Percentiles rank a stretch among this genome's conserved stretches.
These are phyloP conservation scores for Penicillium goetzii DNA, from an alignment of 495 filamentous ascomycete species.

Conservation along the genomic window DNA sequence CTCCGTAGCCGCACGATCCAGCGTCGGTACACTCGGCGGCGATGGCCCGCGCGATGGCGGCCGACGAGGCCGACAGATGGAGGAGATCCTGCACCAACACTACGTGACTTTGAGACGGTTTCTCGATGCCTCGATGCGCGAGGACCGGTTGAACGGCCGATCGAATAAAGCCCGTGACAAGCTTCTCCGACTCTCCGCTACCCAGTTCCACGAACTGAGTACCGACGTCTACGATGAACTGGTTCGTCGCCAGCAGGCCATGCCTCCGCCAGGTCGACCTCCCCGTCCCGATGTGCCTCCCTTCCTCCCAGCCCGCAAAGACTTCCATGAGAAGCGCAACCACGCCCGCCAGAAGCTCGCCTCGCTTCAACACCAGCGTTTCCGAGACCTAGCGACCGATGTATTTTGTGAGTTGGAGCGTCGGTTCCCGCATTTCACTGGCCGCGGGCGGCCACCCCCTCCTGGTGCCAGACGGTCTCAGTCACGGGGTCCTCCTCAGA, in stretches of 20 bases:
- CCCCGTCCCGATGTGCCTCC: conserved; percentile 62
- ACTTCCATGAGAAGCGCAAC: conserved; percentile 96
- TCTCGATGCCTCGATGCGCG: conserved; percentile 65
- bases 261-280: conserved; percentile 56
- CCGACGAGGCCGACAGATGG: conserved; percentile 59
- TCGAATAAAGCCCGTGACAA: conserved; percentile 93
- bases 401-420: conserved; percentile 94
- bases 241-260: conserved; percentile 75
- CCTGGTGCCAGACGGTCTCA: conserved; percentile 46
- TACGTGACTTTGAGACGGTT: conserved; percentile 80
- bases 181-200: conserved; percentile 80
- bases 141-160: conserved; percentile 72
- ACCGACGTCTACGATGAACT: conserved; percentile 98
- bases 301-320: conserved; percentile 77
- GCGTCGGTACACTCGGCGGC: conserved; percentile 64
- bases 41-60: conserved; percentile 57
- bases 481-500: conserved; percentile 45
- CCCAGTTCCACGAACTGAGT: conserved; percentile 95
- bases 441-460: conserved; percentile 48
- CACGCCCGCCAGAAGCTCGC: conserved; percentile 93
- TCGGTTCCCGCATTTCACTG: conserved; percentile 80
- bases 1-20: conserved; percentile 78
- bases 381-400: conserved; percentile 90
- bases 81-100: conserved; percentile 77
- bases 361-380: conserved; percentile 79